Evolutionary conservation across 768 basidiomycete genomes (phyloP), one percentile per base, ranked within the genome.

Genomic region (Chiua virens): DNA sequence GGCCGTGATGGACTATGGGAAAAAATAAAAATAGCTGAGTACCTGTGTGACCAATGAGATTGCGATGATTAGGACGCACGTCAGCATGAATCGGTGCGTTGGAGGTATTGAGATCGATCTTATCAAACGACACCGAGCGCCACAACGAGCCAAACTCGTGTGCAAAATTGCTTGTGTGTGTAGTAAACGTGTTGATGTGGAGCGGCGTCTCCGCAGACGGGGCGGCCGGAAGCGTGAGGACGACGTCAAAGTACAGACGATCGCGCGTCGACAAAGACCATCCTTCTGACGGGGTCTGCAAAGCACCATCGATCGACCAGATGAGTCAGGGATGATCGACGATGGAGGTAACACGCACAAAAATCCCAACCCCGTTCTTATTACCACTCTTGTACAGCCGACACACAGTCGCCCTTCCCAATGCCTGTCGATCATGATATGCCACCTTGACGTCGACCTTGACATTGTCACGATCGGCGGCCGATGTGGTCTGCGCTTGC

Each of bases 331-430:
- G n/a, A n/a, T 3, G 30, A 7, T 28, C 30, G 30, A 30, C 9
- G 4, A 28, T 10, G 27, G 27, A 28, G 27, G 8, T 14, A 15
- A 17, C 42, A 23, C 73, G 51, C 47, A 73, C 76, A 37, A 66
- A 75, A 48, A 76, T 65, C 0, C 75, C 74, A 14, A 75, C 56
- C 18, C 73, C 75, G 34, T 68, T 51, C 35, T 63, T 52, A 9
- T 62, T 55, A 21, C 60, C 62, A 8, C 46, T 49, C 30, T 58
- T 65, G 32, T 54, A 53, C 2, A 76, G 58, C n/a, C 44, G 52
- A 48, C 71, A 74, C 15, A 74, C 57, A 5, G 62, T 55, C 18
- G 67, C 66, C n/a, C 58, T 56, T 6, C 61, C 55, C 3, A 73
- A 64, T 10, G 63, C 53, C 9, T 41, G 47, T 5, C 49, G 37